Percentiles rank a stretch among this genome's conserved stretches.
Evolutionary conservation across 352 stramenopile species (phyloP).

Genomic region (Blastocystis sp.): DNA sequence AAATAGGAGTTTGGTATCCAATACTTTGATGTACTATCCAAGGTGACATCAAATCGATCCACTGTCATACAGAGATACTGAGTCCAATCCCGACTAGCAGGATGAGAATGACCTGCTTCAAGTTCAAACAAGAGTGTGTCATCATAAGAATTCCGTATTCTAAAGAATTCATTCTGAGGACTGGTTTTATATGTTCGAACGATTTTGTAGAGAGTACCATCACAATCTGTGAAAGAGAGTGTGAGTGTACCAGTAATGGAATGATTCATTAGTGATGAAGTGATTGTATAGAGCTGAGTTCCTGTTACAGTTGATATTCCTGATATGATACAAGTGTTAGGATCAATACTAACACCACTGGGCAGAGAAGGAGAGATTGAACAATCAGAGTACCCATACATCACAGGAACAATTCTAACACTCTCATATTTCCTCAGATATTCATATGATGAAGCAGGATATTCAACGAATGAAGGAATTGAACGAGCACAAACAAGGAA

Average conservation of each 20-base stretch:
- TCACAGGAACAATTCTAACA: background rate
- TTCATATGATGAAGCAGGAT: background rate
- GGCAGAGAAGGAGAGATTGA: background rate
- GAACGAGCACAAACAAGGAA: slow-evolving; percentile 5
- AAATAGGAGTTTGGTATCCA: background rate
- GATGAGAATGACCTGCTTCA: background rate
- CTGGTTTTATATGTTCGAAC: background rate
- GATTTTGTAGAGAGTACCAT: background rate
- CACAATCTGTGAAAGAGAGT: background rate
- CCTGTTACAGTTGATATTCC: slow-evolving; percentile 1
- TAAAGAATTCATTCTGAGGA: background rate
- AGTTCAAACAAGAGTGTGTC: background rate
- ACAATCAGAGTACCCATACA: background rate
- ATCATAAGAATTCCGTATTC: background rate
- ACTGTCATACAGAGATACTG: background rate
- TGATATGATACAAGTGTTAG: background rate
- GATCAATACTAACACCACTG: background rate
- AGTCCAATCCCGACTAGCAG: background rate
- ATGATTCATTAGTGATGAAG: background rate
- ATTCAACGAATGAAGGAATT: background rate
- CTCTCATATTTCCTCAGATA: background rate
- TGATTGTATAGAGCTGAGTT: slow-evolving; percentile 26
- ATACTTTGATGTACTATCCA: background rate
- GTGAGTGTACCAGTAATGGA: background rate
- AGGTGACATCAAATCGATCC: background rate